Conservation (phyloP, 2,329 filamentous ascomycete species). For the Trichophyton equinum region DNA sequence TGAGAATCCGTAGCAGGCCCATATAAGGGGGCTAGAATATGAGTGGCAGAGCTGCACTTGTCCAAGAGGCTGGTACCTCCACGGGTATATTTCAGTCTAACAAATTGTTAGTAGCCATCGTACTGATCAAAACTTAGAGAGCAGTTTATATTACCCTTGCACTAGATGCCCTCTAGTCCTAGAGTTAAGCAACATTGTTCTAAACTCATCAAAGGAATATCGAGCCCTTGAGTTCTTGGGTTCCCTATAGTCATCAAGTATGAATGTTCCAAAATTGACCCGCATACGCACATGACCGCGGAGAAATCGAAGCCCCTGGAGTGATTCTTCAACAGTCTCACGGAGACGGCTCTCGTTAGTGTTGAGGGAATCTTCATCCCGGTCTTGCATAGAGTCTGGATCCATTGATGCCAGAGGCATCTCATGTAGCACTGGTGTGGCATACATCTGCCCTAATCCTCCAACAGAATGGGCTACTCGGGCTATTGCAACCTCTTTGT, state of each 20-base stretch:
- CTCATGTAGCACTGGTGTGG: constrained; percentile 17
- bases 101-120: not conserved
- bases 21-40: constrained; percentile 21
- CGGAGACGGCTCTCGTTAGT: constrained; percentile 23
- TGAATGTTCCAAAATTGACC: constrained; percentile 31
- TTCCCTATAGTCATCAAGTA: constrained; percentile 26
- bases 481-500: constrained; percentile 18
- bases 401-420: constrained; percentile 11
- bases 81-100: constrained; percentile 17
- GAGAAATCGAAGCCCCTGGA: constrained; percentile 23
- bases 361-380: constrained; percentile 15
- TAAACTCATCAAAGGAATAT: constrained; percentile 30
- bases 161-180: constrained; percentile 27
- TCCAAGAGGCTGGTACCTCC: constrained; percentile 19
- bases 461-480: constrained; percentile 9
- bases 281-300: constrained; percentile 31
- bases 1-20: constrained; percentile 15
- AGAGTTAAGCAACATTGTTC: constrained; percentile 28
- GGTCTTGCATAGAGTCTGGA: constrained; percentile 16
- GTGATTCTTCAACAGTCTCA: constrained; percentile 20
- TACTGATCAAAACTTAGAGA: not conserved
- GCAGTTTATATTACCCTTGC: constrained; percentile 21
- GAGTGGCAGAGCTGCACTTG: constrained; percentile 19
- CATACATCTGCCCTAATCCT: constrained; percentile 6
- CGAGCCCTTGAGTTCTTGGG: constrained; percentile 17